Conservation (phyloP, 441 rosid genomes). For the Erodium texanum region DNA sequence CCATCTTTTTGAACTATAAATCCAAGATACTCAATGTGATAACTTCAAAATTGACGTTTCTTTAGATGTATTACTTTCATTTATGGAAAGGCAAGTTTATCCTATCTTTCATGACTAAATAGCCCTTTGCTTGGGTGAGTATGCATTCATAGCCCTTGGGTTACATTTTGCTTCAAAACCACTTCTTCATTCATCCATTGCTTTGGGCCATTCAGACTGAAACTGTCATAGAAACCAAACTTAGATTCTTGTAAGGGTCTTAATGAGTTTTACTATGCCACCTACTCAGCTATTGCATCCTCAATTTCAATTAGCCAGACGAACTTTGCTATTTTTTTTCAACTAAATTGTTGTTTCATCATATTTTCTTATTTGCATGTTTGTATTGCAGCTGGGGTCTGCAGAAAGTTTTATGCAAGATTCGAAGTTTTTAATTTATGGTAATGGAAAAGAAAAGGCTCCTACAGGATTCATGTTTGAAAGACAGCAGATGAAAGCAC, state of each 20-base stretch:
- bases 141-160: no score
- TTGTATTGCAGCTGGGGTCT: slow-evolving; percentile 77
- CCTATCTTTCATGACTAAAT: not conserved
- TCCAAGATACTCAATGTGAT: no score
- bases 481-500: slow-evolving; percentile 77
- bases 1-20: no score
- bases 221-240: not conserved
- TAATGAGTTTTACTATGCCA: not conserved
- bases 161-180: not conserved
- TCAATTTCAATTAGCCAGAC: not conserved
- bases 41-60: no score
- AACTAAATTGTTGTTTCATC: slow-evolving; percentile 9
- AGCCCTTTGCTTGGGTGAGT: no score
- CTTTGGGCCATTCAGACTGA: not conserved
- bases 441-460: slow-evolving; percentile 71
- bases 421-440: slow-evolving; percentile 68
- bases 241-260: not conserved
- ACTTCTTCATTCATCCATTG: not conserved
- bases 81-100: not conserved
- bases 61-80: no score
- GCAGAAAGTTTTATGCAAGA: slow-evolving; percentile 80
- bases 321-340: not conserved
- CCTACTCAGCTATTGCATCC: not conserved
- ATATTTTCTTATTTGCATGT: slow-evolving; percentile 5
- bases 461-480: slow-evolving; percentile 95